Base-by-base conservation (phyloP, 768 basidiomycete genomes). In the Russula griseocarnosa region DNA sequence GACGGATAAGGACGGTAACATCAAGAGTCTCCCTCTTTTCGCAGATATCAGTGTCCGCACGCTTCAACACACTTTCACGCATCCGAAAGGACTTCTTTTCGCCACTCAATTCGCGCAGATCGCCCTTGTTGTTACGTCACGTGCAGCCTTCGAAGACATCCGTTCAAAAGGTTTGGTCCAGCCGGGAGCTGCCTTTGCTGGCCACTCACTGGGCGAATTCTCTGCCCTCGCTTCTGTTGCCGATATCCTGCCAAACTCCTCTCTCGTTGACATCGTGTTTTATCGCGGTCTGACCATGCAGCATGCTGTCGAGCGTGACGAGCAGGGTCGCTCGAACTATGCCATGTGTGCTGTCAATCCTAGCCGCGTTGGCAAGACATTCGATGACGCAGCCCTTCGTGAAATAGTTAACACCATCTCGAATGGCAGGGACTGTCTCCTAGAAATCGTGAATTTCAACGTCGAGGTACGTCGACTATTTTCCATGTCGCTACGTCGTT, bases 221-320 rank as follows among this genome's bases (percentile, higher is more conserved):
- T 98, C 97, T 47, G 96, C 97, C 3, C 83, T 99, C 5, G 97
- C 97, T 1, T 96, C 96, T 10, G 97, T 99, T 69, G 96, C 96
- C 28, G 95, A 96, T 74, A 92, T 98, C 58, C 85, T 98, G 40
- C 91, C 93, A 53, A 93, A 98, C 70, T 93, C 96, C 22, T 86
- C 93, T 2, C 86, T 98, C 54, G 93, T 95, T 71, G 97, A 99
- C 69, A 92, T 99, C 71, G 96, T 99, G 30, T 99, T 99, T 83
- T 99, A 98, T 76, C 93, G 97, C 74, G 97, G 97, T 70, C 95
- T 99, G 73, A 99, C 97, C 40, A 99, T 98, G 97, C 97, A 98
- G 73, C 93, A 97, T 26, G 97, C 97, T 30, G 97, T 99, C 62
- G 94, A 97, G 76, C 92, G 97, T 36, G 97, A 99, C 72, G 80